Conservation (phyloP, 345 rosid genomes). For the Jatropha curcas region DNA sequence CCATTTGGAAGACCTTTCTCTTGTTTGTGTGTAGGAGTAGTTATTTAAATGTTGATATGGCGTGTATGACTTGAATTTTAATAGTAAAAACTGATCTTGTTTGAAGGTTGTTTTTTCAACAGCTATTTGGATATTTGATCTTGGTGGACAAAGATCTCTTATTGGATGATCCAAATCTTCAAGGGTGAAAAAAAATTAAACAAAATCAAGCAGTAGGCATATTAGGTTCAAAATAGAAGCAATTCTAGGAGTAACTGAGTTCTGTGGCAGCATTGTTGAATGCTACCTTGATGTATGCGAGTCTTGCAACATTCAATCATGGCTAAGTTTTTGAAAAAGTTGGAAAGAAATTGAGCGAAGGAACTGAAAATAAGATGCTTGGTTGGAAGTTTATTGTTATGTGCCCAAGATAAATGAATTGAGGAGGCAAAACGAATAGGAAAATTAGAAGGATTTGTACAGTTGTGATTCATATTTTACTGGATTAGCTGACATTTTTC, state of each 20-base stretch:
- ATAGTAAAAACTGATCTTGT: background rate
- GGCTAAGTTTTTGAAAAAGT: background rate
- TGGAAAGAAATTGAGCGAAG: slow-evolving; percentile 5
- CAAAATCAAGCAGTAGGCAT: background rate
- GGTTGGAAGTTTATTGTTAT: slow-evolving; percentile 1
- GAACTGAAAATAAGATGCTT: background rate
- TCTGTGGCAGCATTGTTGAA: background rate
- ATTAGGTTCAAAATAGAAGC: background rate
- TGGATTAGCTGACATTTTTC: background rate
- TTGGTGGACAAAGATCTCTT: background rate
- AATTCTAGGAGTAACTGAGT: background rate
- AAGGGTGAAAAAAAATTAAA: background rate
- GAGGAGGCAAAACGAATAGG: background rate
- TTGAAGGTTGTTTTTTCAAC: background rate
- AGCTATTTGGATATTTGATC: slow-evolving; percentile 4
- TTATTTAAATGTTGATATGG: background rate
- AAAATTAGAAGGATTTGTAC: background rate
- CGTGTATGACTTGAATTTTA: slow-evolving; percentile 1
- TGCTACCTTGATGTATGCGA: background rate
- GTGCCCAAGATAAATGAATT: background rate
- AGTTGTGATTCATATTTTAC: background rate
- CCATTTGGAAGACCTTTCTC: slow-evolving; percentile 8
- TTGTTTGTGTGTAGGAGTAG: background rate
- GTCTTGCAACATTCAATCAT: background rate
- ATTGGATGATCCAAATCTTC: background rate